Conservation (phyloP, 257 asterid species). For the Linaria vulgaris region DNA sequence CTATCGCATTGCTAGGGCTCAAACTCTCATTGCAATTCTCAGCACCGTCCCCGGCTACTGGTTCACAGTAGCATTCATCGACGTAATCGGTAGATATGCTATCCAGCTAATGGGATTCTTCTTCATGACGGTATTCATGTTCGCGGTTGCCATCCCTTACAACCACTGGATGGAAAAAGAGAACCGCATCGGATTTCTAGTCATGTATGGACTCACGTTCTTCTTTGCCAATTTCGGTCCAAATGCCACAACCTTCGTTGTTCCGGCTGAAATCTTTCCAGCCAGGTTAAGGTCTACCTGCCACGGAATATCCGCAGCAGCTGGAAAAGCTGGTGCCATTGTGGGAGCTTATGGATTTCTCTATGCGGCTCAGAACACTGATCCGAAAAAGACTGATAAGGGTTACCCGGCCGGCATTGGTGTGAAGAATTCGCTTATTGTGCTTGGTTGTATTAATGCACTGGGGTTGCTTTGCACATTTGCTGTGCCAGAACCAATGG, state of each 20-base stretch:
- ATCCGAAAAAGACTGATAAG: slow-evolving; percentile 21
- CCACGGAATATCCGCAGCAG: slow-evolving; percentile 49
- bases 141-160: slow-evolving; percentile 48
- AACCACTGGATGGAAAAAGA: slow-evolving; percentile 35
- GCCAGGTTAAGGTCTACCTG: slow-evolving; percentile 48
- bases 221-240: slow-evolving; percentile 52
- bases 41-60: slow-evolving; percentile 56
- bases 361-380: slow-evolving; percentile 34
- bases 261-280: slow-evolving; percentile 46
- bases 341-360: slow-evolving; percentile 43
- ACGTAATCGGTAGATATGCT: slow-evolving; percentile 38
- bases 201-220: slow-evolving; percentile 42
- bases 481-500: slow-evolving; percentile 37
- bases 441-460: slow-evolving; percentile 31
- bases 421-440: slow-evolving; percentile 33
- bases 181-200: slow-evolving; percentile 38
- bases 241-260: slow-evolving; percentile 47
- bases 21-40: slow-evolving; percentile 45
- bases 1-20: slow-evolving; percentile 36
- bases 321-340: slow-evolving; percentile 46
- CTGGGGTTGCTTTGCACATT: slow-evolving; percentile 31
- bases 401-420: slow-evolving; percentile 45
- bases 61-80: slow-evolving; percentile 47
- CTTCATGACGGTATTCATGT: slow-evolving; percentile 56
- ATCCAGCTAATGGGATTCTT: slow-evolving; percentile 51